A percentile compares a stretch with the other conserved stretches of the same genome.
phyloP scores from a whole-genome alignment of 805 yeast genomes.

The Suhomyces sp. region DNA sequence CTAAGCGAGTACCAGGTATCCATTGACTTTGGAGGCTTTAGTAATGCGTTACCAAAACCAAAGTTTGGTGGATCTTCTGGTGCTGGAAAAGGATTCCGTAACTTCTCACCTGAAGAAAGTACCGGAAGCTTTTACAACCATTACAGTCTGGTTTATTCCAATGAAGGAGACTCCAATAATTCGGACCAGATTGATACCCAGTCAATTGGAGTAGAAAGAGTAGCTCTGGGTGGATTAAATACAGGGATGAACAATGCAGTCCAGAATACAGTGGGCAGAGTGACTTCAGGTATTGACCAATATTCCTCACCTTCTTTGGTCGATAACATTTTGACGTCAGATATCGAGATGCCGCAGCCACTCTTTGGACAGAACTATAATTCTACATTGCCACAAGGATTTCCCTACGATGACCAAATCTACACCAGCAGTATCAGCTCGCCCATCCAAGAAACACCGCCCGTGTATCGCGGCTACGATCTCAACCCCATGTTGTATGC shows the following conservation, averaged over 20 bases:
- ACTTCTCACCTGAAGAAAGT: constrained; percentile 12
- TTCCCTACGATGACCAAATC: constrained; percentile 19
- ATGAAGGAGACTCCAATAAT: constrained; percentile 5
- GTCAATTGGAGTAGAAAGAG: constrained; percentile 6
- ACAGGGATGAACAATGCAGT: not conserved
- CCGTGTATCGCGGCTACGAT: constrained; percentile 8
- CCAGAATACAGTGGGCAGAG: not conserved
- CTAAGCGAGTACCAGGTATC: constrained; percentile 37
- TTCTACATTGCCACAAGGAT: constrained; percentile 10
- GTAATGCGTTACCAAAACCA: constrained; percentile 24
- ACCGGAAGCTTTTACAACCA: constrained; percentile 7
- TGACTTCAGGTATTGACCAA: not conserved
- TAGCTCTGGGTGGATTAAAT: not conserved
- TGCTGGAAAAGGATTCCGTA: constrained; percentile 3
- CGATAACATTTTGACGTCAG: not conserved
- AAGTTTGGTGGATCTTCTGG: not conserved
- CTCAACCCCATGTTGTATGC: constrained; percentile 10
- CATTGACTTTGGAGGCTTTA: constrained; percentile 37
- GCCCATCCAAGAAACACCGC: constrained; percentile 7
- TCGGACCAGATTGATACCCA: constrained; percentile 9
- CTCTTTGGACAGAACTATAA: not conserved
- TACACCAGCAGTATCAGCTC: constrained; percentile 10
- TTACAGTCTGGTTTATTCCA: constrained; percentile 18
- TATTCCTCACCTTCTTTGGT: not conserved
- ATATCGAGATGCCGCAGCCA: not conserved